A percentile compares a stretch with the other conserved stretches of the same genome.
phyloP scores from a whole-genome alignment of 345 rosid species.

The Dovyalis caffra region DNA sequence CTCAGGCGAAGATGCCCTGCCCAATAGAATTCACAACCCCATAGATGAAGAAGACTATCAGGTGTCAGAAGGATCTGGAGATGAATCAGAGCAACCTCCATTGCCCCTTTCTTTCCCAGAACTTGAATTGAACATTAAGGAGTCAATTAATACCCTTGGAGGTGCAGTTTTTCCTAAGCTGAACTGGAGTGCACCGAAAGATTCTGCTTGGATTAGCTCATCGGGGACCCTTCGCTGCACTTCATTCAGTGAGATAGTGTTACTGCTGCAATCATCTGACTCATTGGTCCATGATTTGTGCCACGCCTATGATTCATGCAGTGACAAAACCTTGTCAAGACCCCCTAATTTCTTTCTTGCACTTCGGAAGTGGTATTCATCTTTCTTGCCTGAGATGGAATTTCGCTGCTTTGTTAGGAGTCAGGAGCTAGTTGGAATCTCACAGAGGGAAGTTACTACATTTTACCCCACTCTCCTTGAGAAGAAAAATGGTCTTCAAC shows the following conservation, averaged over 20 bases:
- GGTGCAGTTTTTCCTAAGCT: constrained; percentile 72
- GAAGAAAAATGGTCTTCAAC: constrained; percentile 37
- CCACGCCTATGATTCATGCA: constrained; percentile 74
- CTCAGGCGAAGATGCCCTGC: constrained; percentile 65
- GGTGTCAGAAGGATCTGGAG: constrained; percentile 59
- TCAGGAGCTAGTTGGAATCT: constrained; percentile 56
- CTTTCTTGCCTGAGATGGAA: constrained; percentile 66
- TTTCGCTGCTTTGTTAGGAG: constrained; percentile 68
- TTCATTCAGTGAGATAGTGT: constrained; percentile 56
- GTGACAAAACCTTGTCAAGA: constrained; percentile 44
- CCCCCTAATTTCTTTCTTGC: constrained; percentile 73
- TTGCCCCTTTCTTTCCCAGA: constrained; percentile 63
- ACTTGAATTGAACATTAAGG: constrained; percentile 45
- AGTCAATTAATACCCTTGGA: constrained; percentile 66
- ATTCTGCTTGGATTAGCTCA: constrained; percentile 82
- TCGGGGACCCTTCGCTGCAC: constrained; percentile 65
- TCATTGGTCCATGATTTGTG: constrained; percentile 71
- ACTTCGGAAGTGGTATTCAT: constrained; percentile 72
- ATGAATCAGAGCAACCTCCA: constrained; percentile 53
- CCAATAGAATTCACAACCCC: constrained; percentile 65
- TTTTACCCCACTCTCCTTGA: constrained; percentile 58
- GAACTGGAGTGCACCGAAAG: constrained; percentile 95
- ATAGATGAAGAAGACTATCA: constrained; percentile 65
- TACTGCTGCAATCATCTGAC: constrained; percentile 72
- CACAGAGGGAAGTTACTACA: constrained; percentile 77